Evolutionary conservation across 1,284 basidiomycete genomes (phyloP), one percentile per base, ranked within the genome.

Genomic region (Pseudozyma hubeiensis): DNA sequence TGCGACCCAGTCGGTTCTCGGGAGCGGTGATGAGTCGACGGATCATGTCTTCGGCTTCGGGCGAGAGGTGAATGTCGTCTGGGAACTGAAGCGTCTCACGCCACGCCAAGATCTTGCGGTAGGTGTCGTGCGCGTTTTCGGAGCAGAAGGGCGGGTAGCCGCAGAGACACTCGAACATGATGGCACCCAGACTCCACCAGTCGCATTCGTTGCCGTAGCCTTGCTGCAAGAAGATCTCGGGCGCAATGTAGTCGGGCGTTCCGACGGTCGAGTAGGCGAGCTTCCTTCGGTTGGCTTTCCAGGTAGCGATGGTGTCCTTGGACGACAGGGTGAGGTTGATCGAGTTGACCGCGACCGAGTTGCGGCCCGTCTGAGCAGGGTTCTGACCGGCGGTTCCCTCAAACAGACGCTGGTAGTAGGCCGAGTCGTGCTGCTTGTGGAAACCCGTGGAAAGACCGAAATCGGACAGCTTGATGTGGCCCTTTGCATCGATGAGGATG

Each of bases 41-140:
- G 81, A 99, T 91, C 80, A 99, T 87, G 85, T 97, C 92, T 82
- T 97, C 94, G 0, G 93, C 92, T 86, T 98, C 96, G 60, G 90
- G 89, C 58, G 91, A 93, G 59, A 99, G 90, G 84, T 93, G 94
- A 3, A 98, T 93, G 81, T 99, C 96, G 81, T 98, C 94, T 0
- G 97, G 97, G 87, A 99, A 96, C 57, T 80, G 85, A 88, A 91
- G 53, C 94, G 89, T 86, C 94, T 94, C 80, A 50, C 90, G 89
- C 96, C 95, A 98, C 62, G 96, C 92, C 70, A 99, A 91, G 80
- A 99, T 99, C 87, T 99, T 99, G 85, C 95, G 91, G 87, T 99
- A 99, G 24, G 96, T 98, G 83, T 99, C 96, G 79, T 93, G 93
- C 16, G 96, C 94, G 81, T 94, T 94, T 83, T 98, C 95, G 9